A percentile compares a stretch with the other conserved stretches of the same genome.
Conservation (phyloP, 2,329 filamentous ascomycete genomes). For the Aspergillus spinulosporus region DNA sequence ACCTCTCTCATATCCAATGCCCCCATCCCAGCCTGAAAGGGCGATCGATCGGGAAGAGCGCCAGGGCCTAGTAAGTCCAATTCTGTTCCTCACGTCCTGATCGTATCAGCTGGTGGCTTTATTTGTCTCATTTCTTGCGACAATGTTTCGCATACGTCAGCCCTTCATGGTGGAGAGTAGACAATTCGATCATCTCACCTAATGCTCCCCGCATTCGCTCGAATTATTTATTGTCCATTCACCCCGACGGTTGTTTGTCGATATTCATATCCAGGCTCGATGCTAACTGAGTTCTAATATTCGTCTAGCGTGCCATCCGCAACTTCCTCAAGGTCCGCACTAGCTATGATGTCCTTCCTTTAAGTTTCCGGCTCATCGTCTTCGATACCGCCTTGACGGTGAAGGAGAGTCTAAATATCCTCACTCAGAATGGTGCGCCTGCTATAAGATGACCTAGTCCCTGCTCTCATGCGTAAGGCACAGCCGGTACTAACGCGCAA, state of each 20-base stretch:
- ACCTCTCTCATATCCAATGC: conserved; percentile 43
- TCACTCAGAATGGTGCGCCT: conserved; percentile 83
- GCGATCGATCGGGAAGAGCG: conserved; percentile 52
- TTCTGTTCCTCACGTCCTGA: conserved; percentile 9
- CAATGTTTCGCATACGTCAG: conserved; percentile 13
- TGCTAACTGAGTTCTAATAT: conserved; percentile 29
- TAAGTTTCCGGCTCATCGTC: conserved; percentile 93
- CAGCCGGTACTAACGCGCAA: conserved; percentile 21
- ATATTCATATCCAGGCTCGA: conserved; percentile 15
- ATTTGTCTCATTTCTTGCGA: conserved; percentile 3
- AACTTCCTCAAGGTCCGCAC: conserved; percentile 95
- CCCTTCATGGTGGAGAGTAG: neutral
- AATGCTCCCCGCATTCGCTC: conserved; percentile 8
- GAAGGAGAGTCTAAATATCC: conserved; percentile 93
- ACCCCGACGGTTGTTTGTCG: neutral
- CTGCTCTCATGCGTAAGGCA: neutral
- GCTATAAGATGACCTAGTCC: neutral
- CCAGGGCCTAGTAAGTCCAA: conserved; percentile 48
- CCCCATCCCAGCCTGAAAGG: conserved; percentile 43
- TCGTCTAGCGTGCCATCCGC: conserved; percentile 75
- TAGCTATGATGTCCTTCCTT: conserved; percentile 94
- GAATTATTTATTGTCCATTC: neutral
- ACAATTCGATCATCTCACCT: neutral
- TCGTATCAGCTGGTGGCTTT: conserved; percentile 1
- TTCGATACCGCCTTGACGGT: conserved; percentile 94